Evolutionary conservation across 208 protist genomes (phyloP).

Genomic region (Strigomonas culicis): DNA sequence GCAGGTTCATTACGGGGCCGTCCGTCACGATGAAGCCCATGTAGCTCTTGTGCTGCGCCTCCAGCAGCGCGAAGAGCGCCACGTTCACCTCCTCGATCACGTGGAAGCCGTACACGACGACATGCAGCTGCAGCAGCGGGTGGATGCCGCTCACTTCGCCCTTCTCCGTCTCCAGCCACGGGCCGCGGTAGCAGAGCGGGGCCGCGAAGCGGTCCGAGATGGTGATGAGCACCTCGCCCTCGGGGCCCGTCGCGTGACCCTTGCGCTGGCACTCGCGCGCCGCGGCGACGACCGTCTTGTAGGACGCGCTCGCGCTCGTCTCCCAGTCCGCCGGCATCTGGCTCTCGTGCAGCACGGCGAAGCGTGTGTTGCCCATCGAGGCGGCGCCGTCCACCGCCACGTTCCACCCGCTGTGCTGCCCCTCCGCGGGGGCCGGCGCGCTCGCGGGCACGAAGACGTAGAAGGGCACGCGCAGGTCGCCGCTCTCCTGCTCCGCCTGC

Average conservation of each 20-base stretch:
- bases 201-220: constrained; percentile 54
- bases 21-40: constrained; percentile 61
- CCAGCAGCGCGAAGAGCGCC: constrained; percentile 42
- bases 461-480: constrained; percentile 51
- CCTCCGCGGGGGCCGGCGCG: constrained; percentile 18
- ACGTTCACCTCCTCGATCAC: constrained; percentile 64
- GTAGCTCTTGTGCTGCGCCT: constrained; percentile 42
- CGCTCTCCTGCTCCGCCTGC: constrained; percentile 26
- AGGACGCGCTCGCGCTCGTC: constrained; percentile 20
- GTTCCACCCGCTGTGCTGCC: constrained; percentile 44
- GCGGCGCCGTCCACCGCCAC: constrained; percentile 46
- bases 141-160: background rate
- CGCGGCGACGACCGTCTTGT: constrained; percentile 37
- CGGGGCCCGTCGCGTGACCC: constrained; percentile 38
- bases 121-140: constrained; percentile 33
- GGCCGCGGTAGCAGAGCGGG: constrained; percentile 61
- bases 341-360: constrained; percentile 61
- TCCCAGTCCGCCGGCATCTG: constrained; percentile 31
- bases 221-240: constrained; percentile 58
- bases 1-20: constrained; percentile 23
- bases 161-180: constrained; percentile 44
- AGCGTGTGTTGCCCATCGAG: constrained; percentile 67
- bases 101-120: constrained; percentile 59
- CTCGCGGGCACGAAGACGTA: constrained; percentile 56
- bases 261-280: constrained; percentile 37